A percentile compares a stretch with the other conserved stretches of the same genome.
These are phyloP conservation scores for Themeda triandra DNA, from an alignment of 176 grass and related monocot species.

Conservation along the genomic window DNA sequence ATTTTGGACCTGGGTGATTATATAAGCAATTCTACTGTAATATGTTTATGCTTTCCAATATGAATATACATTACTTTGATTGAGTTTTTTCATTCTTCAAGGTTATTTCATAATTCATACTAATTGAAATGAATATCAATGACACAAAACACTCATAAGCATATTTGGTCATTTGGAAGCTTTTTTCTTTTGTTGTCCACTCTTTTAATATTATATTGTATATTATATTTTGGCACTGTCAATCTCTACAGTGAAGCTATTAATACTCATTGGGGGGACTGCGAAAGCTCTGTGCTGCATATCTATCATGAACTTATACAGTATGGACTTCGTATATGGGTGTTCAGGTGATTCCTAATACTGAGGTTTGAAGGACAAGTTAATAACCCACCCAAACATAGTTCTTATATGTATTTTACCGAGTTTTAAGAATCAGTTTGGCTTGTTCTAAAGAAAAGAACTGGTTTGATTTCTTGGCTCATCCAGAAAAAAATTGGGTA, in stretches of 20 bases:
- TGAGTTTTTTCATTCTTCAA: not conserved
- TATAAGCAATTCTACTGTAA: not conserved
- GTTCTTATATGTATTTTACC: not conserved
- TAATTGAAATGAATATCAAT: slow-evolving; percentile 13
- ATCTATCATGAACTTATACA: slow-evolving; percentile 90
- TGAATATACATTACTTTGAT: not conserved
- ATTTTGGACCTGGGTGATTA: not conserved
- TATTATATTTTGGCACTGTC: not conserved
- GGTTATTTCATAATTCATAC: slow-evolving; percentile 1
- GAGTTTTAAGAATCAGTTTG: not conserved
- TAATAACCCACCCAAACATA: not conserved
- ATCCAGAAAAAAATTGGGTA: not conserved
- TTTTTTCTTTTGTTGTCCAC: slow-evolving; percentile 1
- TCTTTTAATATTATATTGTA: slow-evolving; percentile 19
- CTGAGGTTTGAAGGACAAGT: not conserved
- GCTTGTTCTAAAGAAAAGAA: not conserved
- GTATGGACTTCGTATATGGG: slow-evolving; percentile 82
- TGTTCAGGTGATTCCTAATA: slow-evolving; percentile 82
- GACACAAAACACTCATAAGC: not conserved
- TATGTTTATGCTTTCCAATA: not conserved
- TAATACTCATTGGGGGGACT: slow-evolving; percentile 70
- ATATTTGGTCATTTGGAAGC: not conserved
- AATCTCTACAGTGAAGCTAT: slow-evolving; percentile 51
- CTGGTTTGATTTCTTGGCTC: not conserved
- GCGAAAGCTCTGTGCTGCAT: slow-evolving; percentile 76